Conservation (phyloP, 2,329 filamentous ascomycete species). For the Huntiella omanensis region DNA sequence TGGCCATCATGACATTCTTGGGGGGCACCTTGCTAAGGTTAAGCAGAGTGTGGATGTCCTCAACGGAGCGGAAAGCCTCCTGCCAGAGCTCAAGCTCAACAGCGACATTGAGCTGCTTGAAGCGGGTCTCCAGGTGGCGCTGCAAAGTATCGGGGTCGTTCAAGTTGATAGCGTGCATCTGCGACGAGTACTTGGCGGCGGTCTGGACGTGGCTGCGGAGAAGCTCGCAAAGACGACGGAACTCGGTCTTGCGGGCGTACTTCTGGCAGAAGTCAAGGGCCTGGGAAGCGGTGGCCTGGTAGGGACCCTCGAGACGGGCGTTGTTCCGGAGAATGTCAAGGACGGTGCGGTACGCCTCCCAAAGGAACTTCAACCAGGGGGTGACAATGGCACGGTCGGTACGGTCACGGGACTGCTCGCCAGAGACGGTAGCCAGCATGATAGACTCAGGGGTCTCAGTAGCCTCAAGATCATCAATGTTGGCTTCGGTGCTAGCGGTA, state of each 20-base stretch:
- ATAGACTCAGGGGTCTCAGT: conserved; percentile 97
- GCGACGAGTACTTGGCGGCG: conserved; percentile 93
- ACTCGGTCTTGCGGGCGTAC: conserved; percentile 97
- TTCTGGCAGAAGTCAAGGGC: conserved; percentile 98
- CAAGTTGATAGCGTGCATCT: conserved; percentile 99
- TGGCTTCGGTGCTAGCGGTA: conserved; percentile 39
- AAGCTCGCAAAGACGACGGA: conserved; percentile 92
- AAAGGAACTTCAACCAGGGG: conserved; percentile 97
- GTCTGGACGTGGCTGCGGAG: conserved; percentile 98
- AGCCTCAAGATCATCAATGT: conserved; percentile 87
- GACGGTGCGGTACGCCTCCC: conserved; percentile 97
- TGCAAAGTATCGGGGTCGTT: conserved; percentile 95
- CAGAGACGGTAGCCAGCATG: conserved; percentile 89
- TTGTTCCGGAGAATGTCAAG: conserved; percentile 99
- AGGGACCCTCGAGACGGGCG: conserved; percentile 89
- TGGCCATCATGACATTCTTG: conserved; percentile 99
- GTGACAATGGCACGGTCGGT: conserved; percentile 97
- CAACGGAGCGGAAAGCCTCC: conserved; percentile 96
- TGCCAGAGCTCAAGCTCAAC: conserved; percentile 98
- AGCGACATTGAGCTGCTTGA: conserved; percentile 94
- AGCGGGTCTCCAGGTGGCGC: conserved; percentile 91
- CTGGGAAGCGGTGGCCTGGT: conserved; percentile 94
- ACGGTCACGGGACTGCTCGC: conserved; percentile 90
- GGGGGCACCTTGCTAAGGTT: conserved; percentile 94
- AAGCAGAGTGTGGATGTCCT: conserved; percentile 94